Evolutionary conservation across 2,329 filamentous ascomycete species (phyloP), one percentile per base, ranked within the genome.

Genomic region (Penicillium psychrosexuale): DNA sequence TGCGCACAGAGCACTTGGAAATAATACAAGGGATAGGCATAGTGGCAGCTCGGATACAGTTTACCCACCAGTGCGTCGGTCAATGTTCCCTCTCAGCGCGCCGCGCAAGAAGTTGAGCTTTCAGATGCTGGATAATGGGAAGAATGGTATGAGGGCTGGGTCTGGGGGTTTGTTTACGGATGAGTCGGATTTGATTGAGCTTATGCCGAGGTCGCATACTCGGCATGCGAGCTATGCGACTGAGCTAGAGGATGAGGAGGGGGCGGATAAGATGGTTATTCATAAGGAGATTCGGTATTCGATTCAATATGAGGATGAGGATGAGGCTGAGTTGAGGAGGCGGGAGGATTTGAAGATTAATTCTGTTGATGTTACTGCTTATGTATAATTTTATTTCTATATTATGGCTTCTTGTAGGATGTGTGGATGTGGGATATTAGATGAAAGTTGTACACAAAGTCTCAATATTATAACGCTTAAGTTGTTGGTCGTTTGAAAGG

Each of bases 231-330:
- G 56, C 52, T 22, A 28, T 15, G 53, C 27, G 13, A 62, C 59
- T 50, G 56, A 58, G 34, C 59, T 55, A 11, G 61, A 47, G 17
- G 55, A 60, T 15, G 46, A 47, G 43, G 45, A 59, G 9, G 57
- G 54, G 33, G 34, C 45, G 8, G 58, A 63, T 27, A 63, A 53
- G 54, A 69, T 72, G 70, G 66, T 71, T 27, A 72, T 72, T 42
- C 62, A 64, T 44, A 72, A 72, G 54, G 69, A 72, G 50, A 61
- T 72, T 31, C 58, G 63, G 40, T 70, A 68, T 47, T 63, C 66
- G 5, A 57, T 70, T 38, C 62, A 70, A 54, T 69, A 63, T 59
- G 64, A 66, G 33, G 55, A 55, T 52, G 65, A 67, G 43, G 59
- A 47, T 28, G 48, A 53, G 34, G 39, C 48, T 28, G 48, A 53